Percentiles rank a stretch among this genome's conserved stretches.
Evolutionary conservation across 1,284 basidiomycete genomes (phyloP).

Genomic region (Vanrija sp.): DNA sequence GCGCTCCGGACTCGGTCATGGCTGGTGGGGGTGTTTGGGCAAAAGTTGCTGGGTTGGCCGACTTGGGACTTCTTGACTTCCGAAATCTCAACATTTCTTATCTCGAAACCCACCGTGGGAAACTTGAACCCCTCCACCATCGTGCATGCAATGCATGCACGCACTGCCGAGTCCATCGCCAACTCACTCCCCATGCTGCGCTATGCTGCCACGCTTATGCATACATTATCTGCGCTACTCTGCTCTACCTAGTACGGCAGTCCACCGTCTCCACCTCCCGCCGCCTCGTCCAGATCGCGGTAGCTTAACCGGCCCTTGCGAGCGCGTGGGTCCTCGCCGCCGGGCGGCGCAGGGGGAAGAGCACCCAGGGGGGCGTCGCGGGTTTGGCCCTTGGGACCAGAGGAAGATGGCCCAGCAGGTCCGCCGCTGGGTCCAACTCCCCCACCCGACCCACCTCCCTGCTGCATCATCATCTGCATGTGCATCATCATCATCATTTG

Average conservation of each 20-base stretch:
- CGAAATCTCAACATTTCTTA: background rate
- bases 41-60: background rate
- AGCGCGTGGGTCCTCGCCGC: constrained; percentile 45
- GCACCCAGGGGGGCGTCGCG: constrained; percentile 10
- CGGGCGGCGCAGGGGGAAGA: constrained; percentile 28
- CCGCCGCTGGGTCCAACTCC: background rate
- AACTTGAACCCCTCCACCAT: background rate
- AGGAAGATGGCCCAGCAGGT: background rate
- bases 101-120: background rate
- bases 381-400: constrained; percentile 3
- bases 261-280: constrained; percentile 37
- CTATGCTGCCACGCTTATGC: background rate
- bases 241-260: constrained; percentile 38
- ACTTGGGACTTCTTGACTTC: background rate
- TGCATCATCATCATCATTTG: constrained; percentile 51
- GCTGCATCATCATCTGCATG: constrained; percentile 47
- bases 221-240: background rate
- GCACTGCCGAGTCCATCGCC: too few species aligned
- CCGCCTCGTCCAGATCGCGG: constrained; percentile 43
- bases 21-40: background rate
- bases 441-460: constrained; percentile 1
- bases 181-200: too few species aligned
- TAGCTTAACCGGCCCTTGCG: constrained; percentile 43
- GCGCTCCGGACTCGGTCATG: background rate
- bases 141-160: too few species aligned